Base-by-base conservation (phyloP, 768 basidiomycete genomes). In the Pisolithus sp. region DNA sequence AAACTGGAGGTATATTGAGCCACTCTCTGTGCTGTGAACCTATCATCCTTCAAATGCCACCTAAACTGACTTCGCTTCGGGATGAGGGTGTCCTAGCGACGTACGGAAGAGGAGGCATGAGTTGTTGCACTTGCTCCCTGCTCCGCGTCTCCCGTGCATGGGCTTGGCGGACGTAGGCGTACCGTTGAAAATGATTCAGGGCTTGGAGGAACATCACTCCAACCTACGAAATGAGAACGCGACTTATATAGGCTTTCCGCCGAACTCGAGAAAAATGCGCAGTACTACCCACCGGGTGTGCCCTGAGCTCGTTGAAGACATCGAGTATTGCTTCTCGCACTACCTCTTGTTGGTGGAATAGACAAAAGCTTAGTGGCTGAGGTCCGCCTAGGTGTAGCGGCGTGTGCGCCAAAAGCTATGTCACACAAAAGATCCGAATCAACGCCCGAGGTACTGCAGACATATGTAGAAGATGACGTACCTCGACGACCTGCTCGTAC, bases 401-500 rank as follows among this genome's bases (percentile, higher is more conserved):
- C 30, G 89, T 68, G 47, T 79, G 75, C 2, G 93, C 79, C 26
- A 98, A 73, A n/a, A 98, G 73, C 95, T 98, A 59, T 30, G 31
- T 39, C 7, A 28, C 23, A 40, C 31, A n/a, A 30, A 17, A 15
- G 17, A 37, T 15, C 30, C 46, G 18, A 53, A 21, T 54, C 4
- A 12, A n/a, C 23, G 38, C 28, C 24, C 17, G 23, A n/a, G 2
- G n/a, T 26, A 45, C 7, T 45, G 15, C 3, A 7, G 34, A 45
- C 15, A 42, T 42, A 24, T 15, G 24, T n/a, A 13, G 15, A 26
- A 0, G 21, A 50, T 36, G 10, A 63, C 70, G 51, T 52, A 93
- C 95, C 78, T 97, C 93, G 2, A 89, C 78, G 13, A 91, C 85
- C 65, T 95, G 90, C 48, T 94, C 92, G 59, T 97, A 96, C 0